Percentiles rank a stretch among this genome's conserved stretches.
Evolutionary conservation across 768 basidiomycete species (phyloP).

Genomic region (Saitozyma sp.): DNA sequence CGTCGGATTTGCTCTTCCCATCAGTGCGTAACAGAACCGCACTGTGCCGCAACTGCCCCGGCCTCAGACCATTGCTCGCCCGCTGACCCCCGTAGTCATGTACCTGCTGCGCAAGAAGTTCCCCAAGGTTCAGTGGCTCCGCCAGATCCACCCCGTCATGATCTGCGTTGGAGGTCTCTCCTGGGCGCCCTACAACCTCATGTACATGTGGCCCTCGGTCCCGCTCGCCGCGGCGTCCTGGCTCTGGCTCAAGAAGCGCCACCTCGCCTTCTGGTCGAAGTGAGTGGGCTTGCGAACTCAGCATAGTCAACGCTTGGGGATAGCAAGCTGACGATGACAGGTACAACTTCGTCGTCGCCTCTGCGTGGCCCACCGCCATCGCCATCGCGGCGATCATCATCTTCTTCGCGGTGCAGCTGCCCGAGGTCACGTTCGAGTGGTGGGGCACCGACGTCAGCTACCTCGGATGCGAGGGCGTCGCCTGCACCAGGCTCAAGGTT

Average conservation of each 20-base stretch:
- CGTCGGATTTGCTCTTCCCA: slow-evolving; percentile 68
- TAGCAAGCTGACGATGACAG: background rate
- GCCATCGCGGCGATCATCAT: slow-evolving; percentile 51
- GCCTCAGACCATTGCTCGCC: background rate
- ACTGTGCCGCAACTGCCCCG: background rate
- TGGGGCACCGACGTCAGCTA: slow-evolving; percentile 37
- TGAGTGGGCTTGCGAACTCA: background rate
- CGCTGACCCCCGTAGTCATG: slow-evolving; percentile 4
- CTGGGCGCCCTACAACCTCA: slow-evolving; percentile 23
- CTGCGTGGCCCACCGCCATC: slow-evolving; percentile 47
- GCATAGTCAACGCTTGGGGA: no score
- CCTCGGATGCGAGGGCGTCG: slow-evolving; percentile 15
- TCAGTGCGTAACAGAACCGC: slow-evolving; percentile 52
- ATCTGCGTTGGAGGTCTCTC: background rate
- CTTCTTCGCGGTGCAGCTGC: slow-evolving; percentile 46
- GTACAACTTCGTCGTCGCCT: slow-evolving; percentile 43
- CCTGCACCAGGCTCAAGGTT: slow-evolving; percentile 10
- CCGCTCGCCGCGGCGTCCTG: slow-evolving; percentile 21
- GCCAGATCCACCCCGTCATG: slow-evolving; percentile 15
- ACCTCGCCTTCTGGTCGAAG: slow-evolving; percentile 39
- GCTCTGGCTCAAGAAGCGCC: slow-evolving; percentile 28
- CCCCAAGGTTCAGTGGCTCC: background rate
- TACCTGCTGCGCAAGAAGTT: slow-evolving; percentile 4
- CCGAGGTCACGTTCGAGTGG: slow-evolving; percentile 39
- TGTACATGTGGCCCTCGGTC: slow-evolving; percentile 24